Evolutionary conservation across 1,284 basidiomycete genomes (phyloP).

Genomic region (Erythrobasidium hasegawianum): DNA sequence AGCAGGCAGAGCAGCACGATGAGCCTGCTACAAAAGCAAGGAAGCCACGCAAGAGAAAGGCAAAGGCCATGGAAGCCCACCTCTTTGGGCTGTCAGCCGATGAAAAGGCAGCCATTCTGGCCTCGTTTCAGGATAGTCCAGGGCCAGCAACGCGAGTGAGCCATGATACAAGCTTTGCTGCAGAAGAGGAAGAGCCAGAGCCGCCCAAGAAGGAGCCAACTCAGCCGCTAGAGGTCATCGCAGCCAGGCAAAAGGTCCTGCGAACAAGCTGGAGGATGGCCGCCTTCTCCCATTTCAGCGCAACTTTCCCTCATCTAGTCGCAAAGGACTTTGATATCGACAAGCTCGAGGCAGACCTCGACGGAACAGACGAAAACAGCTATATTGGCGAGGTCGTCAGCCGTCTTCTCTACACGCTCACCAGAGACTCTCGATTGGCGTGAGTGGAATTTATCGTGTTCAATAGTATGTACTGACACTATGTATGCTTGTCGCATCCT

Average conservation of each 20-base stretch:
- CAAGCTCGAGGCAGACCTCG: conserved; percentile 54
- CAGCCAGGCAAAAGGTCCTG: conserved; percentile 11
- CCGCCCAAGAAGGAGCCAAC: background rate
- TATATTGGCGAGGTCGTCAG: conserved; percentile 51
- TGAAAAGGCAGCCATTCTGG: conserved; percentile 28
- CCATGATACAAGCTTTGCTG: background rate
- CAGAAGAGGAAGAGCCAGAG: conserved; percentile 21
- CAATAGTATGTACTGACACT: conserved; percentile 3
- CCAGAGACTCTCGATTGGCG: conserved; percentile 54
- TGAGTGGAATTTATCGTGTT: conserved; percentile 43
- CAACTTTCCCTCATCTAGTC: conserved; percentile 21
- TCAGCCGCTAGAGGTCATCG: conserved; percentile 20
- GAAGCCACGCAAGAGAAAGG: conserved; percentile 26
- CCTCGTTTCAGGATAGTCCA: conserved; percentile 3
- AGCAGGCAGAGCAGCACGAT: background rate
- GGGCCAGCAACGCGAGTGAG: background rate
- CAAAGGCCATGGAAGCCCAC: conserved; percentile 25
- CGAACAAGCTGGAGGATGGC: conserved; percentile 31
- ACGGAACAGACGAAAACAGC: conserved; percentile 50
- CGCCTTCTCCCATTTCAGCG: conserved; percentile 30
- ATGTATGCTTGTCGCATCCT: background rate
- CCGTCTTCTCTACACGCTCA: conserved; percentile 54
- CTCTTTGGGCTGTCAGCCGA: conserved; percentile 22
- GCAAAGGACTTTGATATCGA: conserved; percentile 38
- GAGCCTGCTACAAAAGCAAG: background rate